These are phyloP conservation scores for Salinomyces thailandicus DNA, from an alignment of 2,329 filamentous ascomycete genomes.

Conservation along the genomic window DNA sequence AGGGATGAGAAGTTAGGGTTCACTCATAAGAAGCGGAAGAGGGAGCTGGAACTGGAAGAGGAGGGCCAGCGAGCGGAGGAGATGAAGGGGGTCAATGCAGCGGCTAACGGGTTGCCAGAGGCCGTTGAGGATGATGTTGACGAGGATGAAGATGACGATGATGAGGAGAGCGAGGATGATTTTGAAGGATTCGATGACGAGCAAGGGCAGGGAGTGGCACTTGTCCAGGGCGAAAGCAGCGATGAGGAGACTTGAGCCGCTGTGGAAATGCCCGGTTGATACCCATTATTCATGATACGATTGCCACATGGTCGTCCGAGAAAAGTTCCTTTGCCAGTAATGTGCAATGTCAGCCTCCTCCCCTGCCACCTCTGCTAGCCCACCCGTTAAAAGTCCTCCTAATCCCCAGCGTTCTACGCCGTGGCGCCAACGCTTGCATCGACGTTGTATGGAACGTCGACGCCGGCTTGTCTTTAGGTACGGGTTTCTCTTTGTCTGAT, in stretches of 20 bases:
- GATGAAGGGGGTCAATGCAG: conserved; percentile 16
- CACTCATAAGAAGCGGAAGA: conserved; percentile 70
- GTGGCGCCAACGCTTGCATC: conserved; percentile 24
- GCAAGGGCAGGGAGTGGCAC: conserved; percentile 25
- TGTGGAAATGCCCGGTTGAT: too few relatives aligned
- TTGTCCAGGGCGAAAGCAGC: conserved; percentile 1
- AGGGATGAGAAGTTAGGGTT: conserved; percentile 72
- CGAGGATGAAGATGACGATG: conserved; percentile 14
- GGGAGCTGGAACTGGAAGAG: conserved; percentile 27
- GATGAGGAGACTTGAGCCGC: too few relatives aligned
- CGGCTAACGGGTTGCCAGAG: conserved; percentile 24
- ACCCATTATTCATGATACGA: too few relatives aligned
- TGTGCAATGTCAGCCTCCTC: too few relatives aligned
- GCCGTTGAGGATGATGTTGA: conserved; percentile 21
- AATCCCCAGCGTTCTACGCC: conserved; percentile 41
- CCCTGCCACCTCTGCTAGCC: conserved; percentile 12
- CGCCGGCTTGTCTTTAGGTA: conserved; percentile 20
- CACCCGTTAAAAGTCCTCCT: conserved; percentile 42
- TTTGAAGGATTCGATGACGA: conserved; percentile 25
- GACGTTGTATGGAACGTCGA: conserved; percentile 36
- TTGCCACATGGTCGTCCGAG: too few relatives aligned
- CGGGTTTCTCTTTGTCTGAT: background rate
- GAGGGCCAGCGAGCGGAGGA: conserved; percentile 25
- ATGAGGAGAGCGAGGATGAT: conserved; percentile 16
- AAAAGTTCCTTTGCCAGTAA: too few relatives aligned